These are phyloP conservation scores for Candida silvicultrix DNA, from an alignment of 805 yeast species.

Conservation along the genomic window DNA sequence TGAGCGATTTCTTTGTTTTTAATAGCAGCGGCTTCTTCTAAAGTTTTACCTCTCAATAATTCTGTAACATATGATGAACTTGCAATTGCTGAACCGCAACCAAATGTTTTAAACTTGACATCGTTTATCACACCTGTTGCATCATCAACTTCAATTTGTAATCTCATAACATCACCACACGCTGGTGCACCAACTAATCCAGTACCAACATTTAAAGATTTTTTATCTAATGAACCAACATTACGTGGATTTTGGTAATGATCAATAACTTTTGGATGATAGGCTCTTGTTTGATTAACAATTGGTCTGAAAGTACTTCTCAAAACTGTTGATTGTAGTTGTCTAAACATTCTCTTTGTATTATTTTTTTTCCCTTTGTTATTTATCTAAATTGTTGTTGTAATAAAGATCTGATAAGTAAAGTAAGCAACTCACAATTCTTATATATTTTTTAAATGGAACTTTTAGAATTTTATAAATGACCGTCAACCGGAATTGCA, in stretches of 20 bases:
- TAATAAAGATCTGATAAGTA: not conserved
- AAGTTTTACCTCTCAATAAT: slow-evolving; percentile 86
- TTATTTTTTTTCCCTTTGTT: too few species aligned
- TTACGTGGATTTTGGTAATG: slow-evolving; percentile 96
- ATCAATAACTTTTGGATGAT: slow-evolving; percentile 91
- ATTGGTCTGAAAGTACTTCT: slow-evolving; percentile 14
- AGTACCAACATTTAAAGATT: slow-evolving; percentile 75
- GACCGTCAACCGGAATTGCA: not conserved
- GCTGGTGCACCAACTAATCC: slow-evolving; percentile 99
- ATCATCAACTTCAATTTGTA: slow-evolving; percentile 91
- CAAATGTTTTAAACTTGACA: slow-evolving; percentile 96
- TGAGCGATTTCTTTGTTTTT: slow-evolving; percentile 93
- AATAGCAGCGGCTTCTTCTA: slow-evolving; percentile 89
- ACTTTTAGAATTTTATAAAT: not conserved
- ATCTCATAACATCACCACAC: slow-evolving; percentile 98
- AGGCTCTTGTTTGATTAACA: slow-evolving; percentile 32
- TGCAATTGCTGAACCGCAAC: slow-evolving; percentile 99
- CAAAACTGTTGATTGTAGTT: slow-evolving; percentile 7
- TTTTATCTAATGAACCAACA: slow-evolving; percentile 88
- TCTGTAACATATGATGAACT: slow-evolving; percentile 94
- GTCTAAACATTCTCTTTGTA: slow-evolving; percentile 18
- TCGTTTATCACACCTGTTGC: slow-evolving; percentile 86
- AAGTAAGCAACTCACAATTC: not conserved
- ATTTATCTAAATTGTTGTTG: too few species aligned
- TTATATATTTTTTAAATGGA: not conserved